Conservation (phyloP, 2,329 filamentous ascomycete species). For the Aspergillus novoparasiticus region DNA sequence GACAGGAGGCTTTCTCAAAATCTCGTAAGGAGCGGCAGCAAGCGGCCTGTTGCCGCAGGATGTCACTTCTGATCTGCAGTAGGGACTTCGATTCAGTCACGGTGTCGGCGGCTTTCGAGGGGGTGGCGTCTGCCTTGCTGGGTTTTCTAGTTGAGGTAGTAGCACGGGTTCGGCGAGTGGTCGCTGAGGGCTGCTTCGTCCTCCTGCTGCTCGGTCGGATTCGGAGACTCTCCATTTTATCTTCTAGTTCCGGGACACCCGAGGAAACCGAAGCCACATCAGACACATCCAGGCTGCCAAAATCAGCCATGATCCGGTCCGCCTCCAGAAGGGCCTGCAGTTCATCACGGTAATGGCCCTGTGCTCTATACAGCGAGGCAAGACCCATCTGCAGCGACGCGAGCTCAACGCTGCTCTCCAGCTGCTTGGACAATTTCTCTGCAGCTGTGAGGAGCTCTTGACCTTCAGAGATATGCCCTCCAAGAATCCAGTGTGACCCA, state of each 20-base stretch:
- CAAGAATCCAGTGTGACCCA: slow-evolving; percentile 52
- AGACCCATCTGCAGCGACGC: slow-evolving; percentile 51
- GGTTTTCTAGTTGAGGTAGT: slow-evolving; percentile 28
- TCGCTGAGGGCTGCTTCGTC: slow-evolving; percentile 22
- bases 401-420: slow-evolving; percentile 54
- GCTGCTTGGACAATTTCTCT: slow-evolving; percentile 53
- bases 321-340: slow-evolving; percentile 52
- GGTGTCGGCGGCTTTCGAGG: slow-evolving; percentile 16
- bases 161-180: slow-evolving; percentile 34
- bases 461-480: slow-evolving; percentile 53
- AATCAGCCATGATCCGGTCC: slow-evolving; percentile 46
- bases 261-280: slow-evolving; percentile 32
- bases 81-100: slow-evolving; percentile 40
- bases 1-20: slow-evolving; percentile 60
- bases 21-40: slow-evolving; percentile 49
- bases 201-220: slow-evolving; percentile 33
- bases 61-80: slow-evolving; percentile 50
- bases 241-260: slow-evolving; percentile 40
- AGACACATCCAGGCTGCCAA: slow-evolving; percentile 39
- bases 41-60: slow-evolving; percentile 55
- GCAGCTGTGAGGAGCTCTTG: slow-evolving; percentile 62
- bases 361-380: slow-evolving; percentile 51
- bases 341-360: slow-evolving; percentile 52
- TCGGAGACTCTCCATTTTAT: slow-evolving; percentile 46
- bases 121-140: slow-evolving; percentile 20